Base-by-base conservation (phyloP, 306 rosid genomes). In the Ziziphus jujuba region DNA sequence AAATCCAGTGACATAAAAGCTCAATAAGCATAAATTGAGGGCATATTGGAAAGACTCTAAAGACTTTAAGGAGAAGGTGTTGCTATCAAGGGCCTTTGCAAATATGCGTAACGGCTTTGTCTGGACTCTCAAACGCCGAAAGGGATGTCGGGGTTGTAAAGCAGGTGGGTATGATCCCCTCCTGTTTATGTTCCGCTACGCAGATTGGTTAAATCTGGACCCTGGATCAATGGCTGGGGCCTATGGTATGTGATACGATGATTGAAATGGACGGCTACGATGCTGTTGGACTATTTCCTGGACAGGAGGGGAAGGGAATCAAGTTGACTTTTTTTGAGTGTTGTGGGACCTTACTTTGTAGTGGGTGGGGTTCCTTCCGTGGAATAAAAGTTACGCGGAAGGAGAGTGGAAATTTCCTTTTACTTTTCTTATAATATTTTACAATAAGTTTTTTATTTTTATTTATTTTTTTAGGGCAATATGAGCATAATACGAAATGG, bases 301-400 rank as follows among this genome's bases (percentile, higher is more conserved):
- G 45, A 45, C 20, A 5, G 19, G 45, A 4, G 69, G 4, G 50
- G 44, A 60, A 31, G 19, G 61, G 70, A 34, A 75, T 75, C 44
- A 3, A 31, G 53, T 67, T 45, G 70, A 75, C 79, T 23, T 75
- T 61, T 61, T 25, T 5, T 4, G 16, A 9, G 11, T 2, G 13
- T 7, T 6, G 43, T 40, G 79, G 65, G 75, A 14, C 47, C 69
- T 20, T 1, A 10, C 5, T 5, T 6, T 36, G 5, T 25, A 16
- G 75, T 45, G 65, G 70, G 69, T 71, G 69, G 63, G 69, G 70
- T 61, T 75, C 75, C 44, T 75, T 23, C 16, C 61, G 65, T 62
- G 70, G 70, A 69, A 75, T 45, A 69, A 75, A 62, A 45, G 79
- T 33, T 54, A 75, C 59, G 51, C 38, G 54, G 61, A 50, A 4